Evolutionary conservation across 2,329 filamentous ascomycete genomes (phyloP).

Genomic region (Lecanoromycetidae sp.): DNA sequence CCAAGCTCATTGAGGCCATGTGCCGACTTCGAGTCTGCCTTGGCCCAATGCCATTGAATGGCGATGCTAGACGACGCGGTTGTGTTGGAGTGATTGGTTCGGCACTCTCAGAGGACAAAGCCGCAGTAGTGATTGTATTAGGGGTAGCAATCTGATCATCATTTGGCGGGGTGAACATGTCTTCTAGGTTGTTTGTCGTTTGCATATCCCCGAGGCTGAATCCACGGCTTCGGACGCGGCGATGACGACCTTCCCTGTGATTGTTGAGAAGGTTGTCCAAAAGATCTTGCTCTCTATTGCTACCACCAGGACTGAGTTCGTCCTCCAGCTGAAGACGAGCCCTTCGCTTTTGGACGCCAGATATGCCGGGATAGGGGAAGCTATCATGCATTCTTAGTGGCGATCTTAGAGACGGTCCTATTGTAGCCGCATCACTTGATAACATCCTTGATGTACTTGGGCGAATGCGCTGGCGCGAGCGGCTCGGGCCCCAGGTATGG

Average conservation of each 20-base stretch:
- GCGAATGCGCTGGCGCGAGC: slow-evolving; percentile 25
- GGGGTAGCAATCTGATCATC: slow-evolving; percentile 10
- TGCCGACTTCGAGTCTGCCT: slow-evolving; percentile 14
- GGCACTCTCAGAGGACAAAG: not conserved
- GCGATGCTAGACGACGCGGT: slow-evolving; percentile 36
- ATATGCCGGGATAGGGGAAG: slow-evolving; percentile 38
- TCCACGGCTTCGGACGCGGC: slow-evolving; percentile 48
- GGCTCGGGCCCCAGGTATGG: slow-evolving; percentile 37
- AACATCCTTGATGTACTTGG: slow-evolving; percentile 26
- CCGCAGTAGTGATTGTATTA: not conserved
- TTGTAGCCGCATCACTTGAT: slow-evolving; percentile 35
- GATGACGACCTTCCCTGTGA: slow-evolving; percentile 39
- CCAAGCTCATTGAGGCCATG: slow-evolving; percentile 14
- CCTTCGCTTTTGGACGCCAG: slow-evolving; percentile 46
- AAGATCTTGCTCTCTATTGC: slow-evolving; percentile 24
- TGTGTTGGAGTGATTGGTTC: slow-evolving; percentile 16
- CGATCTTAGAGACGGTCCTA: slow-evolving; percentile 34
- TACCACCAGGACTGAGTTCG: slow-evolving; percentile 34
- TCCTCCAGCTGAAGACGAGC: slow-evolving; percentile 45
- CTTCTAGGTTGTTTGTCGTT: slow-evolving; percentile 38
- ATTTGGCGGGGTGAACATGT: slow-evolving; percentile 41
- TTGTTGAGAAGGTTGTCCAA: slow-evolving; percentile 36
- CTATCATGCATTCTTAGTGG: slow-evolving; percentile 45
- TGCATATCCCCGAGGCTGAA: slow-evolving; percentile 48
- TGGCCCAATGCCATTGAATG: slow-evolving; percentile 25